These are phyloP conservation scores for Colletotrichum sansevieriae DNA, from an alignment of 2,329 filamentous ascomycete genomes.

Conservation along the genomic window DNA sequence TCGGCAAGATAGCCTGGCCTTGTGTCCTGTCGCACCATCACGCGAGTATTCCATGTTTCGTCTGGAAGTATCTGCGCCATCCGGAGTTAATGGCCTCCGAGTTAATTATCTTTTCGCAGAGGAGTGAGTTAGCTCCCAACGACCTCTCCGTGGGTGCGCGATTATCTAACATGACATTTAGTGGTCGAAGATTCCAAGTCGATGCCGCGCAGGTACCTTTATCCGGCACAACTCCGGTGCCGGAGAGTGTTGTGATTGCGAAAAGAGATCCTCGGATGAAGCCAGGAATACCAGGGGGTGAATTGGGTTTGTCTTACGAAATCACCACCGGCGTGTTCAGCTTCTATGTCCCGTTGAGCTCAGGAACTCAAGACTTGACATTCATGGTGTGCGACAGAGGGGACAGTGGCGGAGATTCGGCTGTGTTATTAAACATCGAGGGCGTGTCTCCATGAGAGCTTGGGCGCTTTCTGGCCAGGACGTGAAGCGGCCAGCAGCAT, in stretches of 20 bases:
- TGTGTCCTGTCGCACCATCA: neutral
- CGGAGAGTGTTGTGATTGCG: neutral
- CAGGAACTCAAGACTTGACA: neutral
- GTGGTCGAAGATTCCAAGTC: neutral
- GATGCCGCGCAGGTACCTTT: neutral
- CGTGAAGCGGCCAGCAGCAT: no score
- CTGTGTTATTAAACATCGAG: neutral
- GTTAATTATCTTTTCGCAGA: neutral
- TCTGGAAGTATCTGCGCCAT: neutral
- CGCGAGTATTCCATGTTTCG: neutral
- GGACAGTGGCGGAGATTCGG: neutral
- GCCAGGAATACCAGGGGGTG: neutral
- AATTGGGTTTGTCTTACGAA: neutral
- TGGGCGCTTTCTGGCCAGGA: no score
- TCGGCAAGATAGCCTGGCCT: neutral
- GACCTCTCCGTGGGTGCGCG: no score
- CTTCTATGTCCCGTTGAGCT: neutral
- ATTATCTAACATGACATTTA: neutral
- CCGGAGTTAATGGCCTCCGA: neutral
- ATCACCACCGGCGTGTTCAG: neutral
- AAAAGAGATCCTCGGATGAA: conserved; percentile 1
- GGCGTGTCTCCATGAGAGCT: neutral
- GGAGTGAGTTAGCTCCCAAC: neutral
- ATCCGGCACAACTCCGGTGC: neutral
- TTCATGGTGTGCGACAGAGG: conserved; percentile 1